These are phyloP conservation scores for Debaryomyces maramus DNA, from an alignment of 805 yeast genomes.

Conservation along the genomic window DNA sequence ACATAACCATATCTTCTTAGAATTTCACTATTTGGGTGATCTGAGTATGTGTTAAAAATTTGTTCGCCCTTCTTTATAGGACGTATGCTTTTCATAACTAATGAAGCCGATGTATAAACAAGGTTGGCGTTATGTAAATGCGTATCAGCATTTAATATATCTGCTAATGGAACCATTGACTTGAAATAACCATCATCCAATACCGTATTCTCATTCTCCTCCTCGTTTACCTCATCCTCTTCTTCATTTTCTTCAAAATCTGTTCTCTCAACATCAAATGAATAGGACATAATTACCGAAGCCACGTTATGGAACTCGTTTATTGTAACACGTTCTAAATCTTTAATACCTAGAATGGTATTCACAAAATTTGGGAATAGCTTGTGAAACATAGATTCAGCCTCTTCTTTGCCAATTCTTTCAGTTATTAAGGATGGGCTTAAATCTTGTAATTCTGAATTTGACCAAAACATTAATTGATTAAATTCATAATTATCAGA, in stretches of 20 bases:
- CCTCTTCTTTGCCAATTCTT: conserved; percentile 70
- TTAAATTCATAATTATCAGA: conserved; percentile 42
- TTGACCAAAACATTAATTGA: conserved; percentile 79
- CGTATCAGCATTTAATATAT: conserved; percentile 85
- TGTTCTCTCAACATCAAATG: conserved; percentile 72
- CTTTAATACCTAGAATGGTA: conserved; percentile 27
- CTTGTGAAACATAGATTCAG: conserved; percentile 57
- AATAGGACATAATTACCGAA: conserved; percentile 81
- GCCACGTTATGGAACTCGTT: conserved; percentile 73
- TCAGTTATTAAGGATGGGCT: conserved; percentile 69
- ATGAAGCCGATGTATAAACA: conserved; percentile 45
- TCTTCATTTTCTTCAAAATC: conserved; percentile 20
- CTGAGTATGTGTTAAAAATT: conserved; percentile 85
- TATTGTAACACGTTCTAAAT: conserved; percentile 35
- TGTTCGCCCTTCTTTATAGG: conserved; percentile 67
- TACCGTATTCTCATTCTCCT: conserved; percentile 13
- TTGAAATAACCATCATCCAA: conserved; percentile 48
- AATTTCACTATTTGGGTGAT: conserved; percentile 87
- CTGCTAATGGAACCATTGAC: conserved; percentile 93
- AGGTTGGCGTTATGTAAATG: conserved; percentile 72
- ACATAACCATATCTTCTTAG: conserved; percentile 90
- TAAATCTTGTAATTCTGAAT: conserved; percentile 54
- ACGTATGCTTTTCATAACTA: conserved; percentile 73
- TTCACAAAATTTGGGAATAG: conserved; percentile 41
- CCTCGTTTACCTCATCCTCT: conserved; percentile 23